Evolutionary conservation across 2,329 filamentous ascomycete species (phyloP), one percentile per base, ranked within the genome.

Genomic region (Fusarium hostae): DNA sequence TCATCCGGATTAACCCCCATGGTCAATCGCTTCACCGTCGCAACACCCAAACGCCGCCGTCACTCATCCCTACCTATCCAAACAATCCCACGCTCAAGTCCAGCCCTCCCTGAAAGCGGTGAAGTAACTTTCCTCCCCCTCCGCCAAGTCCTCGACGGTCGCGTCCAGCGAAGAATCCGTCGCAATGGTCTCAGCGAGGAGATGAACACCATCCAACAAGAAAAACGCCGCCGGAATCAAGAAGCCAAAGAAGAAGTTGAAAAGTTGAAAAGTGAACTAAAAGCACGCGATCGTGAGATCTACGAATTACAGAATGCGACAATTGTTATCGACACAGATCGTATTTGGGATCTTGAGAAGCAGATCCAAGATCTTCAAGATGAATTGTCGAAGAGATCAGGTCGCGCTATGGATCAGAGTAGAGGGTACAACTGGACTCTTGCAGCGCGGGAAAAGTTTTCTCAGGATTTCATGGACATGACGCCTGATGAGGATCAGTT

Each of bases 171-270:
- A 9, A 85, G 88, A 22, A 82, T 88, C 40, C 83, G 86, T 11
- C 85, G 89, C 55, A 87, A 86, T 70, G 84, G 86, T 6, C 76
- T 90, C 9, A 89, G 87, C 70, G 88, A 88, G 68, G 86, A 90
- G 79, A 86, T 89, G 79, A 87, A 89, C 75, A 77, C 78, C 16
- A 85, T 89, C 58, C 80, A 84, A 11, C 79, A 80, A 11, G 85
- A 87, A 62, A 86, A 85, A 75, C 82, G 79, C 45, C 80, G 78
- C 20, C 79, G 81, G 44, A 79, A 79, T 1, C 79, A 78, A 57
- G 78, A 82, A 34, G 79, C 83, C 13, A 81, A 80, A 45, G 80
- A 79, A 0, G 86, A 91, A 75, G 79, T 91, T 4, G 80, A 83
- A 11, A 79, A 80, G 12, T 82, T 91, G 13, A 84, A 79, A 43